Percentiles rank a stretch among this genome's conserved stretches.
Evolutionary conservation across 768 basidiomycete species (phyloP).

Genomic region (Lactarius trivialis): DNA sequence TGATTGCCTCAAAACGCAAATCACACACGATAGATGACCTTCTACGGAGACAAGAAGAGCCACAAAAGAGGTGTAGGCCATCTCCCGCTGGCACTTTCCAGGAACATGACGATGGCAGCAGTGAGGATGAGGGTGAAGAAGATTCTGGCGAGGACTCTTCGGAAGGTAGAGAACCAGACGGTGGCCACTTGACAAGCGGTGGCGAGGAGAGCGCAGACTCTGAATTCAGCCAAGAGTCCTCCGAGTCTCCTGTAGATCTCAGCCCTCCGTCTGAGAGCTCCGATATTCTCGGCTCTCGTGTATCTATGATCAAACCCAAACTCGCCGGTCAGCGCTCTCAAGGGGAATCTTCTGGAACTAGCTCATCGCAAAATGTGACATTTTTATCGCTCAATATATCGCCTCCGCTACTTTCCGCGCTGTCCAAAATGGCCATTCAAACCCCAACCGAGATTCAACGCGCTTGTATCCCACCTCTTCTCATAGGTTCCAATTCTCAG

Average conservation of each 20-base stretch:
- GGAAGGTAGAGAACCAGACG: background rate
- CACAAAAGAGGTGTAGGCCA: slow-evolving; percentile 18
- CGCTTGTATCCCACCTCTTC: slow-evolving; percentile 83
- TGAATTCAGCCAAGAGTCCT: background rate
- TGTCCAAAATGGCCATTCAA: slow-evolving; percentile 79
- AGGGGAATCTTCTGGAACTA: slow-evolving; percentile 1
- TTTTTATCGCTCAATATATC: slow-evolving; percentile 60
- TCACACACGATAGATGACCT: slow-evolving; percentile 32
- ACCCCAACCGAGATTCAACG: slow-evolving; percentile 82
- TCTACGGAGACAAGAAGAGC: slow-evolving; percentile 32
- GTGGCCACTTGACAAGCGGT: background rate
- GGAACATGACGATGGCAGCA: slow-evolving; percentile 24
- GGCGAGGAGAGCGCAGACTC: slow-evolving; percentile 10
- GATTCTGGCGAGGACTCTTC: background rate
- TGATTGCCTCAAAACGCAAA: slow-evolving; percentile 29
- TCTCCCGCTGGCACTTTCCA: slow-evolving; percentile 22
- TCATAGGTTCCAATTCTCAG: slow-evolving; percentile 51
- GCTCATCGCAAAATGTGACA: slow-evolving; percentile 27
- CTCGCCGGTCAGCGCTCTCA: slow-evolving; percentile 13
- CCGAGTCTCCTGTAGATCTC: background rate
- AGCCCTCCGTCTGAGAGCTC: background rate
- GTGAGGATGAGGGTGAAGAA: slow-evolving; percentile 2
- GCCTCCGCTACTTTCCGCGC: slow-evolving; percentile 49
- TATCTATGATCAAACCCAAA: slow-evolving; percentile 22
- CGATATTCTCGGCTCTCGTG: slow-evolving; percentile 23